A percentile compares a stretch with the other conserved stretches of the same genome.
Conservation (phyloP, 306 rosid genomes). For the Citrullus mucosospermus region DNA sequence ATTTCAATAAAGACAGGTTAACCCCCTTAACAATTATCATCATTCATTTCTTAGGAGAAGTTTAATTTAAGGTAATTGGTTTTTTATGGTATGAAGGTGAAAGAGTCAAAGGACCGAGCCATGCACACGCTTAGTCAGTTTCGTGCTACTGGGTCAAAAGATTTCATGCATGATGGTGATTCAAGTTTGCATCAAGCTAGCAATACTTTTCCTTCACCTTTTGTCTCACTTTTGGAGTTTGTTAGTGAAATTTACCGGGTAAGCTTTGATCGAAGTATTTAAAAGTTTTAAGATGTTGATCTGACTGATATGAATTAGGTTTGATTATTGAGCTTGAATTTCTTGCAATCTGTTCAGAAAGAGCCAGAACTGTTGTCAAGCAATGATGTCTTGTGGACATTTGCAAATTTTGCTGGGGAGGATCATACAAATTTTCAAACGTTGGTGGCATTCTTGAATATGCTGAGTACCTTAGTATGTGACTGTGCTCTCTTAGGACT, state of each 20-base stretch:
- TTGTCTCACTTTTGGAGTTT: conserved; percentile 80
- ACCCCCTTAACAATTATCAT: neutral
- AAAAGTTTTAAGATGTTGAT: neutral
- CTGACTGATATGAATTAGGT: conserved; percentile 10
- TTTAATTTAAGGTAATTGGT: neutral
- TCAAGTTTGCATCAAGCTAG: conserved; percentile 36
- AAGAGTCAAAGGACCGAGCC: conserved; percentile 84
- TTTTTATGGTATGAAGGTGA: conserved; percentile 44
- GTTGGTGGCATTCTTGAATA: conserved; percentile 85
- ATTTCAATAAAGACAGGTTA: neutral
- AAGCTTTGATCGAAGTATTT: conserved; percentile 9
- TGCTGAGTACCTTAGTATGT: conserved; percentile 90
- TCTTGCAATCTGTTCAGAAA: conserved; percentile 37
- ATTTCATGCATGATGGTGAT: conserved; percentile 39
- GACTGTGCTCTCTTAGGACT: conserved; percentile 4
- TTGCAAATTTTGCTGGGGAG: conserved; percentile 96
- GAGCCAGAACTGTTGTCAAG: conserved; percentile 91
- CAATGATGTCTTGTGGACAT: conserved; percentile 91
- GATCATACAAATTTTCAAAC: conserved; percentile 92
- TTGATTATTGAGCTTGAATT: conserved; percentile 13
- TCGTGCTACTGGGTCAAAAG: conserved; percentile 53
- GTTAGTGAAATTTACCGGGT: conserved; percentile 93
- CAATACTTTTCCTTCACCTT: conserved; percentile 39
- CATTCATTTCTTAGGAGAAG: neutral
- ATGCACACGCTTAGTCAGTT: conserved; percentile 76